Conservation (phyloP, 2,329 filamentous ascomycete genomes). For the Talaromyces pinophilus region DNA sequence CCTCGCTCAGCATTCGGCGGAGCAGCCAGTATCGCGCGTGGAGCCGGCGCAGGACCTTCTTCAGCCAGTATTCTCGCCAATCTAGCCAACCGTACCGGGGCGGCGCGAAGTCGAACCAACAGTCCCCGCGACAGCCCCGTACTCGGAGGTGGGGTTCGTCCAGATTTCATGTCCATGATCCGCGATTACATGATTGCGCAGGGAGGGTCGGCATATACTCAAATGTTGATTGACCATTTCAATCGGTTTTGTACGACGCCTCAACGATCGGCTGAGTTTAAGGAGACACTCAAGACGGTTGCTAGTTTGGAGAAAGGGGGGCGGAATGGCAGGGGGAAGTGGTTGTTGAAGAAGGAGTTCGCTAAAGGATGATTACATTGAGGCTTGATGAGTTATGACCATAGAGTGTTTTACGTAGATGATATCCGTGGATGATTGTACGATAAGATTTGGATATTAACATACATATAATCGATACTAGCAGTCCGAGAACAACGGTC, state of each 20-base stretch:
- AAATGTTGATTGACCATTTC: slow-evolving; percentile 88
- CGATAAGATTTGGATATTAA: background rate
- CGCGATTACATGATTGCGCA: slow-evolving; percentile 76
- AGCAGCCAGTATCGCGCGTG: slow-evolving; percentile 37
- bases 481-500: background rate
- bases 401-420: slow-evolving; percentile 1
- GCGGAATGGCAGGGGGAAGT: slow-evolving; percentile 53
- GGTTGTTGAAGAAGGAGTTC: slow-evolving; percentile 63
- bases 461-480: background rate
- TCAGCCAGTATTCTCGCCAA: slow-evolving; percentile 44
- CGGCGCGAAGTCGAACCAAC: slow-evolving; percentile 13
- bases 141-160: slow-evolving; percentile 51
- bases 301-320: slow-evolving; percentile 66
- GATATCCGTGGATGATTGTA: background rate
- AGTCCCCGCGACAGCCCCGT: slow-evolving; percentile 41
- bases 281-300: slow-evolving; percentile 73
- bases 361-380: slow-evolving; percentile 24
- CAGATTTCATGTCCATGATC: slow-evolving; percentile 71
- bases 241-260: slow-evolving; percentile 72
- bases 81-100: slow-evolving; percentile 34
- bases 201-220: slow-evolving; percentile 75
- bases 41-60: slow-evolving; percentile 41
- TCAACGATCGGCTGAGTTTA: slow-evolving; percentile 75
- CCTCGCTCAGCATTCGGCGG: slow-evolving; percentile 48
- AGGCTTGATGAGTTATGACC: background rate